Evolutionary conservation across 2,329 filamentous ascomycete genomes (phyloP).

Genomic region (Diaporthe destruens): DNA sequence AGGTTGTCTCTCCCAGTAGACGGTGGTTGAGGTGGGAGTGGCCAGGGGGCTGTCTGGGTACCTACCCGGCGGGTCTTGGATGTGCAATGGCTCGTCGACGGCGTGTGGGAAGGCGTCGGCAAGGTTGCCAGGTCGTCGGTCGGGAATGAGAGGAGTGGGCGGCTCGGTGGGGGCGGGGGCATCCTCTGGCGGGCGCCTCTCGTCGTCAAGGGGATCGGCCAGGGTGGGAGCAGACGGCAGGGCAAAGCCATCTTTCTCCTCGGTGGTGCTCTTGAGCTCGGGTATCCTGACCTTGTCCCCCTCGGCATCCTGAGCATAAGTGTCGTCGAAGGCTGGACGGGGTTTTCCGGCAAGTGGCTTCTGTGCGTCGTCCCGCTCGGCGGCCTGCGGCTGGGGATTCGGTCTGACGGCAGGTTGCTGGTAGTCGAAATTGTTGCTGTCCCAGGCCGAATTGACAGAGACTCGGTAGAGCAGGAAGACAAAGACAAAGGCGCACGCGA

Average conservation of each 20-base stretch:
- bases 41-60: slow-evolving; percentile 43
- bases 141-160: slow-evolving; percentile 48
- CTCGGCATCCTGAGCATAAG: slow-evolving; percentile 1
- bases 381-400: slow-evolving; percentile 14
- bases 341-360: slow-evolving; percentile 19
- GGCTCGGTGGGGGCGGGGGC: slow-evolving; percentile 45
- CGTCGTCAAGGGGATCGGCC: slow-evolving; percentile 33
- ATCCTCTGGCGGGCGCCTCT: slow-evolving; percentile 45
- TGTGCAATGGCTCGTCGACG: slow-evolving; percentile 40
- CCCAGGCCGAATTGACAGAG: slow-evolving; percentile 55
- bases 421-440: slow-evolving; percentile 42
- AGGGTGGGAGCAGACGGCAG: slow-evolving; percentile 44
- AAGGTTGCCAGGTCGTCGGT: slow-evolving; percentile 46
- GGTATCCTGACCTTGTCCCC: slow-evolving; percentile 46
- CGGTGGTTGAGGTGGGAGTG: slow-evolving; percentile 47
- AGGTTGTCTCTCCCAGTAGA: slow-evolving; percentile 80
- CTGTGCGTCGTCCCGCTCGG: slow-evolving; percentile 11
- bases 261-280: slow-evolving; percentile 47
- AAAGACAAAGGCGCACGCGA: slow-evolving; percentile 66
- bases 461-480: slow-evolving; percentile 67
- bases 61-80: slow-evolving; percentile 46
- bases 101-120: slow-evolving; percentile 44
- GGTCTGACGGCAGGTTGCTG: slow-evolving; percentile 33
- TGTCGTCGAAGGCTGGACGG: slow-evolving; percentile 18
- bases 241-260: slow-evolving; percentile 46